A percentile compares a stretch with the other conserved stretches of the same genome.
Conservation (phyloP, 768 basidiomycete genomes). For the Amanita rubescens region DNA sequence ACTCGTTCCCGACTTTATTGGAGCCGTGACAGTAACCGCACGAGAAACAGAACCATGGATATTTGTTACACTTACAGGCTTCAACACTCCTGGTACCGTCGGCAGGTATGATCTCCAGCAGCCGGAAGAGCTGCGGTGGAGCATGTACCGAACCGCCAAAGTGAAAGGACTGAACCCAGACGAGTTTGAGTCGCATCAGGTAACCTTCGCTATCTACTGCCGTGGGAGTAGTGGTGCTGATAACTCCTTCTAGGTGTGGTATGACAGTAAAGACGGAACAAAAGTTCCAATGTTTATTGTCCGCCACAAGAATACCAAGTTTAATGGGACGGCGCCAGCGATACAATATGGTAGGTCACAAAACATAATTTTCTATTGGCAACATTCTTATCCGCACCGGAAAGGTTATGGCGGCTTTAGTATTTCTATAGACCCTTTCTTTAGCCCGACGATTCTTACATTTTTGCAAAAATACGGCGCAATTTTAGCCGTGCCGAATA, state of each 20-base stretch:
- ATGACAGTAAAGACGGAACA: slow-evolving; percentile 70
- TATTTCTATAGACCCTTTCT: slow-evolving; percentile 64
- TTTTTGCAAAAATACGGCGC: slow-evolving; percentile 67
- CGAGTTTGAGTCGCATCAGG: slow-evolving; percentile 67
- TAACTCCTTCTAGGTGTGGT: slow-evolving; percentile 64
- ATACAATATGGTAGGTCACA: slow-evolving; percentile 59
- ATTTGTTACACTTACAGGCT: slow-evolving; percentile 58
- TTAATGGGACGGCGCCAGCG: slow-evolving; percentile 70
- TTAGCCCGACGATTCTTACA: slow-evolving; percentile 63
- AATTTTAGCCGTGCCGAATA: slow-evolving; percentile 51
- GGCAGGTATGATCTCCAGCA: slow-evolving; percentile 58
- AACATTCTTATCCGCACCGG: not conserved
- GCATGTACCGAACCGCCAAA: slow-evolving; percentile 46
- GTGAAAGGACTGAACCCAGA: slow-evolving; percentile 55
- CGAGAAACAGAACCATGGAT: slow-evolving; percentile 50
- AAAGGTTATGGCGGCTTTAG: slow-evolving; percentile 79
- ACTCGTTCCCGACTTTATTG: slow-evolving; percentile 61
- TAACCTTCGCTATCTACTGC: slow-evolving; percentile 14
- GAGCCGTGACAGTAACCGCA: slow-evolving; percentile 46
- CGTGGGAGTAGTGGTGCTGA: not conserved
- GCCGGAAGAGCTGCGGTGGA: slow-evolving; percentile 44
- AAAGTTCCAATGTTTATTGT: slow-evolving; percentile 83
- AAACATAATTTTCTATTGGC: not conserved
- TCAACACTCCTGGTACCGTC: slow-evolving; percentile 65
- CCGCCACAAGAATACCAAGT: slow-evolving; percentile 58